Evolutionary conservation across 2,329 filamentous ascomycete species (phyloP).

Genomic region (Lasiodiplodia sp.): DNA sequence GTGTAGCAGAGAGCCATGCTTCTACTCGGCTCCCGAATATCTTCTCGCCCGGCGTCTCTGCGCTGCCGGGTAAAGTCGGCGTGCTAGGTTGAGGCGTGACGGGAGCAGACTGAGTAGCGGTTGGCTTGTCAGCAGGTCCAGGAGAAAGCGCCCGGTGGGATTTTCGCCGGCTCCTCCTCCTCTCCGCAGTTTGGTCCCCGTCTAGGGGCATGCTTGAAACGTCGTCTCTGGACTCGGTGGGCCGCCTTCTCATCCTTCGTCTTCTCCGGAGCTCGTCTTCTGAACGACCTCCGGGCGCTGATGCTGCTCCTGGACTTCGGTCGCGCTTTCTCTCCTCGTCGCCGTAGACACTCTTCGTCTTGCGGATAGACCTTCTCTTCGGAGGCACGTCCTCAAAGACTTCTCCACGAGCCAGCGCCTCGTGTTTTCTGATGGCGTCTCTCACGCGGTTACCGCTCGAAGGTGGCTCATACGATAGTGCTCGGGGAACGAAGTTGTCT

Average conservation of each 20-base stretch:
- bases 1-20: constrained; percentile 66
- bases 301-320: background rate
- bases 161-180: constrained; percentile 20
- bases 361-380: constrained; percentile 26
- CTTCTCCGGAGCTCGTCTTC: constrained; percentile 38
- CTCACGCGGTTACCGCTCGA: constrained; percentile 13
- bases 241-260: constrained; percentile 30
- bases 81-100: constrained; percentile 13
- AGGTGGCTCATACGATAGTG: constrained; percentile 16
- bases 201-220: constrained; percentile 1
- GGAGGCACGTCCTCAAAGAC: constrained; percentile 13
- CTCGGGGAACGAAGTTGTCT: constrained; percentile 6
- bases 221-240: constrained; percentile 12
- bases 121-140: constrained; percentile 11
- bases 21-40: constrained; percentile 63
- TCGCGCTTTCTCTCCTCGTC: constrained; percentile 18
- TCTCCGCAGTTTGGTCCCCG: constrained; percentile 1
- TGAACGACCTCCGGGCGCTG: constrained; percentile 15
- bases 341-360: constrained; percentile 22
- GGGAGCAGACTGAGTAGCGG: constrained; percentile 30
- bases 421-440: constrained; percentile 20
- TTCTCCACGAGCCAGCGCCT: constrained; percentile 14
- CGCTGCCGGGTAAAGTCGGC: constrained; percentile 31
- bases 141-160: constrained; percentile 21
- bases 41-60: constrained; percentile 50